Conservation (phyloP, 202 grass and related monocot species). For the Brachypodium distachyon region DNA sequence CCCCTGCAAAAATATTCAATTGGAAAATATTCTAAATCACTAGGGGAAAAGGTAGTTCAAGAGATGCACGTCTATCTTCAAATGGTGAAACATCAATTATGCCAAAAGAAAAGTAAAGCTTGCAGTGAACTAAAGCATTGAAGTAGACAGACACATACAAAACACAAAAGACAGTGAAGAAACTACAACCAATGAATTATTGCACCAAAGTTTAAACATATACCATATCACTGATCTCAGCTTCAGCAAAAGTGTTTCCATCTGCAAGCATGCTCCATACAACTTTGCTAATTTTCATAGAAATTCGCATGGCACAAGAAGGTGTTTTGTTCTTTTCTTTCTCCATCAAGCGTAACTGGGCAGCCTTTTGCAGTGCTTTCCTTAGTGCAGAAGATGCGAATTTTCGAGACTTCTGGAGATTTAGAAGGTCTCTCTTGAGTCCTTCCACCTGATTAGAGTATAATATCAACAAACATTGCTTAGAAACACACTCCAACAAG, state of each 20-base stretch:
- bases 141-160: not conserved
- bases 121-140: not conserved
- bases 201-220: constrained; percentile 11
- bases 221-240: constrained; percentile 97
- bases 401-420: constrained; percentile 53
- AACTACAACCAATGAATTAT: constrained; percentile 4
- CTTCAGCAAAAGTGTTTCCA: constrained; percentile 98
- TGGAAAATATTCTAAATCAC: not conserved
- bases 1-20: constrained; percentile 48
- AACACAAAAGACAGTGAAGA: not conserved
- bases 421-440: constrained; percentile 62
- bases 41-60: not conserved
- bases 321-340: constrained; percentile 99
- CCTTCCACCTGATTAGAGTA: constrained; percentile 63
- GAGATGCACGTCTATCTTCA: not conserved
- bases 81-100: not conserved
- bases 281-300: constrained; percentile 91
- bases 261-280: constrained; percentile 98
- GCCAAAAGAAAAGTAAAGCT: constrained; percentile 5
- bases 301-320: constrained; percentile 86
- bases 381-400: constrained; percentile 69
- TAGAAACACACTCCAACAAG: not conserved
- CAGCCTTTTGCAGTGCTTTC: constrained; percentile 85
- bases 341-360: constrained; percentile 71
- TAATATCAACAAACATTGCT: constrained; percentile 22